These are phyloP conservation scores for Paramecium bursaria DNA, from an alignment of 73 alveolate genomes.

Conservation along the genomic window DNA sequence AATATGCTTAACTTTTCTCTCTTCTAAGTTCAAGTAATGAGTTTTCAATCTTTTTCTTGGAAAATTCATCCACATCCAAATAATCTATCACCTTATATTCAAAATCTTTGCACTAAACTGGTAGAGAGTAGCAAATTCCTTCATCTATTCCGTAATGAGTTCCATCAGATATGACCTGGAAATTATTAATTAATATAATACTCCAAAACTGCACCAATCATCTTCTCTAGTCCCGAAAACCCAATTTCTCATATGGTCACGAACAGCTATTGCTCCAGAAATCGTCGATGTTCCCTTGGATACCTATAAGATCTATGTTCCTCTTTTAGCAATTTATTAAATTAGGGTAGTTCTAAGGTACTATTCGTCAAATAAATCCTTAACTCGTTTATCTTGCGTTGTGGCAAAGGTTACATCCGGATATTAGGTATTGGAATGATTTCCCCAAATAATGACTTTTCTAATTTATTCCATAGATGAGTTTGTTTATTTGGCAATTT, in stretches of 20 bases:
- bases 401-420: conserved; percentile 75
- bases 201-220: conserved; percentile 58
- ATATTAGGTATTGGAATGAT: conserved; percentile 70
- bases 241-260: conserved; percentile 68
- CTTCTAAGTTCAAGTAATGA: conserved; percentile 18
- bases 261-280: conserved; percentile 67
- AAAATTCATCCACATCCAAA: conserved; percentile 42
- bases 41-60: conserved; percentile 61
- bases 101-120: conserved; percentile 66
- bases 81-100: conserved; percentile 48
- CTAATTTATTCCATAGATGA: conserved; percentile 48
- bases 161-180: conserved; percentile 67
- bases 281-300: conserved; percentile 71
- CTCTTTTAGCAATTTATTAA: conserved; percentile 83
- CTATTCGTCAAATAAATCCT: conserved; percentile 62
- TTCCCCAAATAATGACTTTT: conserved; percentile 73
- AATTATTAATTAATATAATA: neutral
- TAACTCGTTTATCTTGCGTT: conserved; percentile 62
- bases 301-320: conserved; percentile 85
- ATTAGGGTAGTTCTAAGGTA: conserved; percentile 79
- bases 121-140: conserved; percentile 62
- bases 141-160: conserved; percentile 57
- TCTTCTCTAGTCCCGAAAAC: conserved; percentile 65
- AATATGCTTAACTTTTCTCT: too few relatives aligned
- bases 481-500: conserved; percentile 69